A percentile compares a stretch with the other conserved stretches of the same genome.
Conservation (phyloP, 2,329 filamentous ascomycete genomes). For the Neocucurbitaria cava region DNA sequence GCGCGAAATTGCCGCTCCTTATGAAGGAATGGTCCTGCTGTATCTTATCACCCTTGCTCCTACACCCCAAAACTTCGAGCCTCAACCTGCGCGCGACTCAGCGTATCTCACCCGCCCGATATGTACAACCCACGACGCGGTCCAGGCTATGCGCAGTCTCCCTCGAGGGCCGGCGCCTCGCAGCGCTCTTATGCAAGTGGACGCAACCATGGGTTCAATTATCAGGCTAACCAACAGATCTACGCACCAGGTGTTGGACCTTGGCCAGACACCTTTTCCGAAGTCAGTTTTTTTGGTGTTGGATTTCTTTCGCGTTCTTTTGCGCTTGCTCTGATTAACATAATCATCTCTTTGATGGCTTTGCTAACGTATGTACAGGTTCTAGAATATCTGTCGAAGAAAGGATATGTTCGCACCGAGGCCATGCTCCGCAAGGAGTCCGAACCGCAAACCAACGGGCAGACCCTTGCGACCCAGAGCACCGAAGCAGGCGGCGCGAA, state of each 20-base stretch:
- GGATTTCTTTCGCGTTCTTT: neutral
- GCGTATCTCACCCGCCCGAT: neutral
- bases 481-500: slow-evolving; percentile 77
- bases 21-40: neutral
- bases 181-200: neutral
- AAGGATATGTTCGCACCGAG: slow-evolving; percentile 92
- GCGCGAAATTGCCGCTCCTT: neutral
- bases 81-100: neutral
- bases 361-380: slow-evolving; percentile 60
- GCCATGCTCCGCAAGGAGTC: slow-evolving; percentile 92
- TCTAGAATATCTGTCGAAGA: slow-evolving; percentile 94
- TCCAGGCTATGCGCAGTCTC: neutral
- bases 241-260: too few species aligned
- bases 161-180: neutral
- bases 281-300: neutral
- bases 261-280: too few species aligned
- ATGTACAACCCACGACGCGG: neutral
- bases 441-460: slow-evolving; percentile 80
- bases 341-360: too few species aligned
- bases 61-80: neutral
- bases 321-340: neutral
- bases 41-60: neutral
- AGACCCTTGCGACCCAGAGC: slow-evolving; percentile 69
- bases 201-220: neutral
- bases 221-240: neutral